Evolutionary conservation across 345 rosid genomes (phyloP).

Genomic region (Turritis glabra): DNA sequence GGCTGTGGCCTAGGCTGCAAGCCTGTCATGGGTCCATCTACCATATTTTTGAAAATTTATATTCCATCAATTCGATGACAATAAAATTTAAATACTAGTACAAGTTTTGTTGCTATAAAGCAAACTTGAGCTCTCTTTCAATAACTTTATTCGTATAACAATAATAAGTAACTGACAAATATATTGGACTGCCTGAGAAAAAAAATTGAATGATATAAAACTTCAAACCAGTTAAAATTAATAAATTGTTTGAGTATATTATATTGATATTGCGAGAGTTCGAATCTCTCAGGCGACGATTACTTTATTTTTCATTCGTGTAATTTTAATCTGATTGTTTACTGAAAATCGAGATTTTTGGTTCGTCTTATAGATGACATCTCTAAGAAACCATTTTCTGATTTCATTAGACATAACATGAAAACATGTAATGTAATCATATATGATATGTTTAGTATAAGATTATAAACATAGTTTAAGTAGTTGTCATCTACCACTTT

Average conservation of each 20-base stretch:
- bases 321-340: not conserved
- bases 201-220: not conserved
- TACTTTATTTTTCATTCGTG: not conserved
- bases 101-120: not conserved
- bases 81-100: not conserved
- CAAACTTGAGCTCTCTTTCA: not conserved
- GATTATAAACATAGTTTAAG: not conserved
- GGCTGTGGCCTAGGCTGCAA: constrained; percentile 18
- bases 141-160: no score
- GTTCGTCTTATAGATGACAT: not conserved
- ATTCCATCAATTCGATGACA: not conserved
- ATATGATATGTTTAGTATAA: not conserved
- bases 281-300: constrained; percentile 82
- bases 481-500: not conserved
- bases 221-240: not conserved
- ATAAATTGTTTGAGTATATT: not conserved
- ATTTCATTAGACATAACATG: not conserved
- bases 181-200: not conserved
- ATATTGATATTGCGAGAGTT: constrained; percentile 54
- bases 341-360: no score
- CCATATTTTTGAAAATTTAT: not conserved
- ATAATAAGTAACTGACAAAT: not conserved
- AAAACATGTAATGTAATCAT: not conserved
- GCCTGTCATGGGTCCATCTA: constrained; percentile 38
- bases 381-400: not conserved